Evolutionary conservation across 108 stramenopile genomes (phyloP), one percentile per base, ranked within the genome.

Genomic region (Cylindrotheca closterium): DNA sequence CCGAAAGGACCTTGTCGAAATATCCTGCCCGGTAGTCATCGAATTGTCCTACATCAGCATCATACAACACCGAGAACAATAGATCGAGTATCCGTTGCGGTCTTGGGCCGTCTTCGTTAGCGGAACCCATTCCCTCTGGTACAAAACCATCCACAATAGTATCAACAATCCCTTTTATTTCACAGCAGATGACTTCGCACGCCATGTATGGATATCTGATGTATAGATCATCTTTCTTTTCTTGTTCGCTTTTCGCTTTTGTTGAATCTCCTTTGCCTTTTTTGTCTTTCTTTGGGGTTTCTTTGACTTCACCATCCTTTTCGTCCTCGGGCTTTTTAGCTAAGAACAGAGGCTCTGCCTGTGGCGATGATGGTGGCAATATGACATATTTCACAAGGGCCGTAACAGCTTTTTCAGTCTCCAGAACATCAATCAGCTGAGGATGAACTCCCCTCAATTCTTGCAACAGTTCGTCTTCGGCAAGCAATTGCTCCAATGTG

Each of bases 181-280:
- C 97, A 55, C 92, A 96, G 67, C 96, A 98, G 51, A 98, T 82
- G 24, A 96, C 86, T 73, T 98, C 97, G 68, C 97, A 98, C 15
- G 92, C 88, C 96, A 97, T 93, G 85, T 96, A 98, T 0, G 97
- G 95, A 67, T 80, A 98, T 27, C 96, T 74, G 42, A 87, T 60
- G 65, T 71, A 79, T 33, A 67, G 52, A 46, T 75, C 42, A 24
- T 63, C 70, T 19, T 50, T 34, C 15, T 58, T 33, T 25, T 37
- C 66, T 23, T 66, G 57, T 47, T 61, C 60, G 2, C 18, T 27
- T 2, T 28, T 45, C 12, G 47, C 45, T 25, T 24, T 29, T 3
- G 27, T 19, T 3, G 34, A 4, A 3, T 54, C 24, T 1, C 7
- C 51, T 56, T 72, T 42, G 10, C 31, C 32, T 72, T 50, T 27